Conservation (phyloP, 139 green algal species). For the Micractinium conductrix region DNA sequence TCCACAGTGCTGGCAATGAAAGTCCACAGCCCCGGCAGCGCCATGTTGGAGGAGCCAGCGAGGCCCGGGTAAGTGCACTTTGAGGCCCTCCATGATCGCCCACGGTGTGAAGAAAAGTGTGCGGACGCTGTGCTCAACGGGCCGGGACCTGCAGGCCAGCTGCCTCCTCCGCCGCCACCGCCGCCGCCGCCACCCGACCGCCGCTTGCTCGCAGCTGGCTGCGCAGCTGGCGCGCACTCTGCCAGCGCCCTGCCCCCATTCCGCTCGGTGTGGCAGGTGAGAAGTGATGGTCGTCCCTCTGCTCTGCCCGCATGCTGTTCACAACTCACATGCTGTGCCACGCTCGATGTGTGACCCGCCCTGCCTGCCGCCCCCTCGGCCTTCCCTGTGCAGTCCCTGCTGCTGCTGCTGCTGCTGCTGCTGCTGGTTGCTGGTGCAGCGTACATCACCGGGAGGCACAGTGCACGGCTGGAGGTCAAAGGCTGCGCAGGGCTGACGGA, state of each 20-base stretch:
- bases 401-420: background rate
- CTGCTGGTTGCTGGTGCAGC: background rate
- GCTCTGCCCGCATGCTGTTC: background rate
- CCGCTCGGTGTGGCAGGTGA: background rate
- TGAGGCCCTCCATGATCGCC: too few relatives aligned
- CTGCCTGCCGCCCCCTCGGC: background rate
- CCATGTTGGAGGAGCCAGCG: too few relatives aligned
- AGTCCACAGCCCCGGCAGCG: too few relatives aligned
- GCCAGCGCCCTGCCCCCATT: background rate
- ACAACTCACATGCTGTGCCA: background rate
- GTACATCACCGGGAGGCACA: background rate
- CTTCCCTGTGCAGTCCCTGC: background rate
- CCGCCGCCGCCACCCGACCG: too few relatives aligned
- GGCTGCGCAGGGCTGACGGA: constrained; percentile 1
- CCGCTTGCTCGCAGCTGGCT: background rate
- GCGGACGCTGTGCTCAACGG: too few relatives aligned
- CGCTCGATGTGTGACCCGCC: background rate
- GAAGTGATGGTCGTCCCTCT: background rate
- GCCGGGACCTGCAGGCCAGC: too few relatives aligned
- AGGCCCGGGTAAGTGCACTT: too few relatives aligned
- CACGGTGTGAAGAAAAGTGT: too few relatives aligned
- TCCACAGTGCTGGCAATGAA: too few relatives aligned
- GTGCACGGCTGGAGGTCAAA: background rate
- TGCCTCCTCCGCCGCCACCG: background rate
- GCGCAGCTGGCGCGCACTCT: background rate